A percentile compares a stretch with the other conserved stretches of the same genome.
Conservation (phyloP, 805 yeast genomes). For the Yarrowia porcina region DNA sequence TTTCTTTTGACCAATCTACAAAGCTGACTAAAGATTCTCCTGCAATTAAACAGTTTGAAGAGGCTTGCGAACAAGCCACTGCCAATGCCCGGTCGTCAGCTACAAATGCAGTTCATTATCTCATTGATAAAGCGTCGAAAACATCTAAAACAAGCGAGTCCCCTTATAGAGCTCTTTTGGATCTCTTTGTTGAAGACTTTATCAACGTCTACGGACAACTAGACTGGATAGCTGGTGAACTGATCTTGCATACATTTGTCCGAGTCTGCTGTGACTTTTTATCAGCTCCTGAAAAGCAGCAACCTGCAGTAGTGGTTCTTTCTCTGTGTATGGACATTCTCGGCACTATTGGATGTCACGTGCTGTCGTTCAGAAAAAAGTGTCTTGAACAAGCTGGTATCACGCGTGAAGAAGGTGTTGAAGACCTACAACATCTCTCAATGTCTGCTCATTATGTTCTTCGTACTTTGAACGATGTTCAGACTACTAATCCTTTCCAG, state of each 20-base stretch:
- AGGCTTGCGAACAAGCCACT: conserved; percentile 17
- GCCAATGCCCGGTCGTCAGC: conserved; percentile 29
- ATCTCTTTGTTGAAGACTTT: conserved; percentile 56
- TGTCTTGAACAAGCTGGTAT: not conserved
- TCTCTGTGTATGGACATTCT: conserved; percentile 55
- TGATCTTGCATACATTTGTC: conserved; percentile 47
- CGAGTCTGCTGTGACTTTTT: conserved; percentile 30
- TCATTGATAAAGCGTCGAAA: conserved; percentile 31
- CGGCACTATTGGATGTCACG: conserved; percentile 49
- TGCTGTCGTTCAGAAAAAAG: not conserved
- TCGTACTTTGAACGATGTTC: not conserved
- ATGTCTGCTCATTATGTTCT: conserved; percentile 6
- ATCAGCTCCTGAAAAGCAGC: conserved; percentile 21
- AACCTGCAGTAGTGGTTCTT: conserved; percentile 40
- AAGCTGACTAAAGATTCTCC: conserved; percentile 21
- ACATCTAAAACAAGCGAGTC: conserved; percentile 30
- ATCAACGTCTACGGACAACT: conserved; percentile 49
- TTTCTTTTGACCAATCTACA: conserved; percentile 29
- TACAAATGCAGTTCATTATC: conserved; percentile 30
- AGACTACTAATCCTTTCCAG: not conserved
- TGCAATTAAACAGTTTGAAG: conserved; percentile 23
- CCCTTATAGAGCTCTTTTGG: conserved; percentile 41
- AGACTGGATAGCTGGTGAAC: conserved; percentile 61
- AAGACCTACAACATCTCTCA: not conserved
- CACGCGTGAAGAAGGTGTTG: not conserved